phyloP scores from a whole-genome alignment of 2,329 filamentous ascomycete genomes.

The Leptoxyphium fumago region DNA sequence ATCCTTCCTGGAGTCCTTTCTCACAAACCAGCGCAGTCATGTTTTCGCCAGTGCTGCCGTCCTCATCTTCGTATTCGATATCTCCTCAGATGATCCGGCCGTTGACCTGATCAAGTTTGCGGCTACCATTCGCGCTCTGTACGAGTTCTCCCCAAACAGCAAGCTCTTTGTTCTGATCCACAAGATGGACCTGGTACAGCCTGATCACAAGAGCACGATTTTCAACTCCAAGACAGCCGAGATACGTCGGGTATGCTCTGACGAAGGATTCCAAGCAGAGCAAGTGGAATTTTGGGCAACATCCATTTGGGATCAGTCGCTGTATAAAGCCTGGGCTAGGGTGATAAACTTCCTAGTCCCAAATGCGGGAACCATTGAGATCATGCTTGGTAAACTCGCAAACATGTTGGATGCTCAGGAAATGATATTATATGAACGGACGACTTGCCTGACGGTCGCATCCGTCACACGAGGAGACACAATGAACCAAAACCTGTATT shows the following conservation, averaged over 20 bases:
- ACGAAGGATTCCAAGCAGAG: slow-evolving; percentile 43
- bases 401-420: slow-evolving; percentile 84
- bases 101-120: slow-evolving; percentile 86
- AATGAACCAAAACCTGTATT: slow-evolving; percentile 57
- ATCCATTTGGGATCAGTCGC: slow-evolving; percentile 94
- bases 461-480: slow-evolving; percentile 69
- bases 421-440: slow-evolving; percentile 85
- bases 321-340: slow-evolving; percentile 96
- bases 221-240: slow-evolving; percentile 72
- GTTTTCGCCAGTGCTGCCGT: slow-evolving; percentile 95
- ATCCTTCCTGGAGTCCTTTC: slow-evolving; percentile 97
- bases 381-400: slow-evolving; percentile 67
- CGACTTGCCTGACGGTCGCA: slow-evolving; percentile 91
- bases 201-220: slow-evolving; percentile 60
- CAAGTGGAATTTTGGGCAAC: slow-evolving; percentile 75
- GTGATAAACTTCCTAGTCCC: slow-evolving; percentile 98
- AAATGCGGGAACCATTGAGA: slow-evolving; percentile 76
- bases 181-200: slow-evolving; percentile 94
- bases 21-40: slow-evolving; percentile 85
- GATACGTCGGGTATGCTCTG: slow-evolving; percentile 55
- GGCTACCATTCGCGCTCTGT: slow-evolving; percentile 74
- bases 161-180: slow-evolving; percentile 92
- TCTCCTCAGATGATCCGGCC: slow-evolving; percentile 87
- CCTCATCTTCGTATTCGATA: slow-evolving; percentile 98
- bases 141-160: slow-evolving; percentile 67